These are phyloP conservation scores for Podila epigama DNA, from an alignment of 192 early-diverging fungal species.

Conservation along the genomic window DNA sequence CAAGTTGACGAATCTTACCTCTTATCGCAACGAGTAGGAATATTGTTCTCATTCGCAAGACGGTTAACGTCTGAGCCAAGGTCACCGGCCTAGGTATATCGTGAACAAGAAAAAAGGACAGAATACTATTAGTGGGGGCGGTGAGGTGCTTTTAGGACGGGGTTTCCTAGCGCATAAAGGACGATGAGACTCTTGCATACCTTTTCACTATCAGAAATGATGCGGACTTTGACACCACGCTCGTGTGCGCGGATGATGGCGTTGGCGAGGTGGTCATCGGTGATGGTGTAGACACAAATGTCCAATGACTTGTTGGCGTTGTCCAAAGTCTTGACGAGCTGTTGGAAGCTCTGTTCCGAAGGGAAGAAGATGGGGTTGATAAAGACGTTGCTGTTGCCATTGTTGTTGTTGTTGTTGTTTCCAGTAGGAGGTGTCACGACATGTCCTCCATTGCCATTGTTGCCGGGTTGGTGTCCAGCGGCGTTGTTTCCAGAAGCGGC, in stretches of 20 bases:
- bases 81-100: conserved; percentile 61
- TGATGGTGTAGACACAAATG: conserved; percentile 77
- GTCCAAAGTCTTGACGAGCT: conserved; percentile 60
- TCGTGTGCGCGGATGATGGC: conserved; percentile 60
- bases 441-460: conserved; percentile 3
- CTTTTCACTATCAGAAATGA: conserved; percentile 77
- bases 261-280: conserved; percentile 74
- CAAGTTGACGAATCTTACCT: no score
- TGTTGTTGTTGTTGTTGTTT: conserved; percentile 13
- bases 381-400: conserved; percentile 11
- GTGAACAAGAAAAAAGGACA: background rate
- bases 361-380: conserved; percentile 63
- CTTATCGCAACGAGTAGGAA: conserved; percentile 57
- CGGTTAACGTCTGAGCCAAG: conserved; percentile 64
- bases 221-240: conserved; percentile 60
- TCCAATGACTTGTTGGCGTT: conserved; percentile 66
- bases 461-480: conserved; percentile 19
- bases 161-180: background rate
- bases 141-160: background rate
- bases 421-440: background rate
- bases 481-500: conserved; percentile 34
- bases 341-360: conserved; percentile 64
- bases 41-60: conserved; percentile 51
- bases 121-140: no score
- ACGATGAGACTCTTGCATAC: conserved; percentile 29